Evolutionary conservation across 2,329 filamentous ascomycete genomes (phyloP).

Genomic region (Cercospora sp.): DNA sequence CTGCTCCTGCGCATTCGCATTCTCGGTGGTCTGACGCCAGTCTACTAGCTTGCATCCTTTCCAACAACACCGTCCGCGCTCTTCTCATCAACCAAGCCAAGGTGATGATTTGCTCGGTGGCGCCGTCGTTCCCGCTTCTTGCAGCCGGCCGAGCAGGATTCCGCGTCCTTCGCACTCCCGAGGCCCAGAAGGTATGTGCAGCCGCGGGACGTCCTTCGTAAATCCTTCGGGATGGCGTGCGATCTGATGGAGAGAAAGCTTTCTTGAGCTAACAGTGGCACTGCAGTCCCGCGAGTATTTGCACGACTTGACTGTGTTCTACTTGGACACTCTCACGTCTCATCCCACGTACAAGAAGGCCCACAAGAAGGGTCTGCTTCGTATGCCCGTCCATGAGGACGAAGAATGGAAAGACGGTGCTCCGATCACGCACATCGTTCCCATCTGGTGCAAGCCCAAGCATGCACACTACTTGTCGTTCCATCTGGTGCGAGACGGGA

Average conservation of each 20-base stretch:
- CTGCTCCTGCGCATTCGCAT: background rate
- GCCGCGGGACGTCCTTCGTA: background rate
- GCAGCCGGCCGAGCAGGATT: background rate
- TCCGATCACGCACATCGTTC: constrained; percentile 1
- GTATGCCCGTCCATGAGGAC: background rate
- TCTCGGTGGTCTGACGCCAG: background rate
- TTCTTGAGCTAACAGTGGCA: background rate
- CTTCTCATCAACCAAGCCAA: background rate
- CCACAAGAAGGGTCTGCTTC: background rate
- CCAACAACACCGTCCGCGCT: background rate
- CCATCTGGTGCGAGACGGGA: background rate
- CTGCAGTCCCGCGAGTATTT: background rate
- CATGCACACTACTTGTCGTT: background rate
- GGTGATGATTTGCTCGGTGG: background rate
- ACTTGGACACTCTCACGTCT: background rate
- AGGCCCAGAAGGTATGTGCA: background rate
- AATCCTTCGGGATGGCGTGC: background rate
- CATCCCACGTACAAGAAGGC: background rate
- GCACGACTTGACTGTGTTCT: background rate
- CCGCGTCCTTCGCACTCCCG: background rate
- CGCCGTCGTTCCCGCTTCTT: background rate
- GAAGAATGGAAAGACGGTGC: constrained; percentile 4
- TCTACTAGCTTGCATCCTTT: background rate
- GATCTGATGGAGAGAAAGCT: background rate
- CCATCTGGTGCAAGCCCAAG: background rate